phyloP scores from a whole-genome alignment of 2,329 filamentous ascomycete genomes.

The Talaromyces atroroseus region DNA sequence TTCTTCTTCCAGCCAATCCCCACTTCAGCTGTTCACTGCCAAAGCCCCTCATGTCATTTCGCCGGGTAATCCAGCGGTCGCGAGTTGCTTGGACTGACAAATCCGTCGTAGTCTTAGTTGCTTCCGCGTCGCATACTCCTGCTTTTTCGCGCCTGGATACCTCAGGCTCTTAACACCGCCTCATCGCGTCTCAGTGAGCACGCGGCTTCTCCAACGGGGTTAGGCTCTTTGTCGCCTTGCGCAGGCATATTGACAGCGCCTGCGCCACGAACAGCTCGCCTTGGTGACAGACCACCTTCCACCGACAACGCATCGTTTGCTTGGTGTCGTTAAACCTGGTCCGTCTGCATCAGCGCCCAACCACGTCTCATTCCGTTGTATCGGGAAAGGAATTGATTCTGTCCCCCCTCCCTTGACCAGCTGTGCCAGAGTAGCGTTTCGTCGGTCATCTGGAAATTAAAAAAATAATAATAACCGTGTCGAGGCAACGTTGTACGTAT shows the following conservation, averaged over 20 bases:
- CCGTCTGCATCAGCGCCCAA: slow-evolving; percentile 43
- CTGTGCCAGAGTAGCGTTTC: background rate
- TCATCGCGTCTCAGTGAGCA: slow-evolving; percentile 17
- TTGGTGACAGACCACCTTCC: slow-evolving; percentile 22
- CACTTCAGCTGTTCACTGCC: slow-evolving; percentile 1
- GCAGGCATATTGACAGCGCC: slow-evolving; percentile 22
- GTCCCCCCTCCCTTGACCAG: background rate
- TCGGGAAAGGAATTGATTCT: slow-evolving; percentile 14
- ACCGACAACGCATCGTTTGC: slow-evolving; percentile 40
- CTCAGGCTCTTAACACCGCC: slow-evolving; percentile 23
- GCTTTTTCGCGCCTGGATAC: slow-evolving; percentile 4
- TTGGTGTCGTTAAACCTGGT: slow-evolving; percentile 30
- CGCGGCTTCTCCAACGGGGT: slow-evolving; percentile 3
- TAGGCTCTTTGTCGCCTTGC: slow-evolving; percentile 17
- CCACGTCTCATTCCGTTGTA: slow-evolving; percentile 33
- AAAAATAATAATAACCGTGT: slow-evolving; percentile 10
- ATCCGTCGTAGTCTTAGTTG: slow-evolving; percentile 19
- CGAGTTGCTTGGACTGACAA: slow-evolving; percentile 6
- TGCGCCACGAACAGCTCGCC: slow-evolving; percentile 23
- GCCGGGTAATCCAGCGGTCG: background rate
- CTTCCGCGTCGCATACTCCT: slow-evolving; percentile 15
- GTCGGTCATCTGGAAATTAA: slow-evolving; percentile 5
- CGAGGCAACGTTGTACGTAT: background rate
- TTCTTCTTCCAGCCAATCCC: slow-evolving; percentile 19
- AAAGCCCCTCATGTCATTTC: background rate